Evolutionary conservation across 345 rosid species (phyloP), one percentile per base, ranked within the genome.

Genomic region (Raphanus raphanistrum): DNA sequence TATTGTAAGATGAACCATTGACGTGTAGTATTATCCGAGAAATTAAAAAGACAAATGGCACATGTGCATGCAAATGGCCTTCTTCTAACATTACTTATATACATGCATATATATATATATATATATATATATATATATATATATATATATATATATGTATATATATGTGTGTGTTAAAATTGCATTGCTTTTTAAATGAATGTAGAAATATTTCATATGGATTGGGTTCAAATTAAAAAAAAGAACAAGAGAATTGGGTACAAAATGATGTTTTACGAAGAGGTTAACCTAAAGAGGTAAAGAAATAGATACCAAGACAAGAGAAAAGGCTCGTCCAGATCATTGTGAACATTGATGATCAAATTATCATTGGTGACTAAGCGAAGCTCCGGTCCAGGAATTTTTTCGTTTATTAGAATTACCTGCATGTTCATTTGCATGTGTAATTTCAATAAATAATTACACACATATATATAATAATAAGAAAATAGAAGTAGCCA

Each of bases 341-440:
- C 87, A 82, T 94, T 94, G 69, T 77, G 85, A 43, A 94, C 98
- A 81, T 89, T 94, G 85, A 94, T 84, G 72, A 94, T 84, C 74
- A 94, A 84, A 81, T 94, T 92, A 75, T 94, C 94, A 73, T 92
- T 92, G 55, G 98, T 92, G 32, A 88, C 88, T 0, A 87, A 84
- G 79, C 85, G 81, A 13, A 94, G 72, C 15, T 90, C 92, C 3
- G 98, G 98, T 36, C 98, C 98, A 5, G 98, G 98, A 83, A 92
- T 92, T 76, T 87, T 86, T 68, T 95, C 96, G 62, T 94, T 94
- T 6, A 94, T 92, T 72, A 94, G 81, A 79, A 94, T 94, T 63
- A 95, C 98, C 98, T 90, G 5, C 26, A 41, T 15, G 25, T 52
- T 8, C 9, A 52, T 52, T 15, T 52, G 58, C 58, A 52, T 52